Conservation (phyloP, 1,284 basidiomycete species). For the Tilletia indica region DNA sequence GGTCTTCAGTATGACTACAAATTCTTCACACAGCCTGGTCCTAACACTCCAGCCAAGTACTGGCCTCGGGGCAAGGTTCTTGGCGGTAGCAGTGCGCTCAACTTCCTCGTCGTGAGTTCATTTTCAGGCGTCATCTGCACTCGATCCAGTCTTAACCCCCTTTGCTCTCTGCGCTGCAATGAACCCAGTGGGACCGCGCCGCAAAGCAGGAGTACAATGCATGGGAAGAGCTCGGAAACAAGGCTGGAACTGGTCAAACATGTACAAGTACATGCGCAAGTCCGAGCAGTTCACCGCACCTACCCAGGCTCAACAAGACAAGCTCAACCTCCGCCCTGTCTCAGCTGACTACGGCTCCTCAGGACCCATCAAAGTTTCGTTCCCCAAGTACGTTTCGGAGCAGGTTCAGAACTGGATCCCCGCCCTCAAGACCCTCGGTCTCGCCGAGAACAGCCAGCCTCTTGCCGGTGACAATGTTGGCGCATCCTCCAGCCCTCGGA, state of each 20-base stretch:
- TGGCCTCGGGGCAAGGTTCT: constrained; percentile 54
- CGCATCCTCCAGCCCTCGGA: constrained; percentile 46
- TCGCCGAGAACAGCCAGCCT: constrained; percentile 36
- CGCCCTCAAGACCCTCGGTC: constrained; percentile 35
- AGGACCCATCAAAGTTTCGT: constrained; percentile 49
- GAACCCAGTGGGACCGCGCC: constrained; percentile 52
- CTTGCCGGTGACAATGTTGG: constrained; percentile 47
- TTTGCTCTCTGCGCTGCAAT: not conserved
- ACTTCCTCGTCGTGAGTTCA: constrained; percentile 30
- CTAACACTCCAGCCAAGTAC: constrained; percentile 18
- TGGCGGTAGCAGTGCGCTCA: constrained; percentile 54
- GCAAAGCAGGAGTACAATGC: constrained; percentile 51
- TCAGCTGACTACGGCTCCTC: constrained; percentile 43
- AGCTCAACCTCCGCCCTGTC: constrained; percentile 38
- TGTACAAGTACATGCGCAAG: constrained; percentile 58
- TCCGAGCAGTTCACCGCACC: constrained; percentile 49
- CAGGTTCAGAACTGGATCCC: constrained; percentile 39
- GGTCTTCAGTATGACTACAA: constrained; percentile 14
- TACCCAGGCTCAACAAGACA: constrained; percentile 35
- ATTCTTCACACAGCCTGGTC: constrained; percentile 20
- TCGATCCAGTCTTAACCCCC: not conserved
- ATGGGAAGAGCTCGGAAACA: constrained; percentile 44
- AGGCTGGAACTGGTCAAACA: constrained; percentile 55
- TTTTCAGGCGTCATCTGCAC: not conserved
- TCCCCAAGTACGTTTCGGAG: constrained; percentile 45